These are phyloP conservation scores for Trypanosomatidae sp. DNA, from an alignment of 208 protist genomes.

Conservation along the genomic window DNA sequence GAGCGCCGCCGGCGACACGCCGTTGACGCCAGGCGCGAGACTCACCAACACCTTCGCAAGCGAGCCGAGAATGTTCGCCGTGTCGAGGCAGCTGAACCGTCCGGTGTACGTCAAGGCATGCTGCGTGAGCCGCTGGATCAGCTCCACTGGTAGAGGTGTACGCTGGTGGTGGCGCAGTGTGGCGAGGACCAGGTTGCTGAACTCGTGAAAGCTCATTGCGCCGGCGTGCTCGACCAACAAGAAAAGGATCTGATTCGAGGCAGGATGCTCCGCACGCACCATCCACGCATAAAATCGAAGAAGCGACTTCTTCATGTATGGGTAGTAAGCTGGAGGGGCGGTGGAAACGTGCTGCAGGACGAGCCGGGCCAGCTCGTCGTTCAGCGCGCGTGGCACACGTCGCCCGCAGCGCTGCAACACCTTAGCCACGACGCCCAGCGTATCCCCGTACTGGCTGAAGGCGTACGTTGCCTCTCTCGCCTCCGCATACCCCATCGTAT, in stretches of 20 bases:
- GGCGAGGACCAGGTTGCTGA: conserved; percentile 50
- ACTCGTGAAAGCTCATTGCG: conserved; percentile 44
- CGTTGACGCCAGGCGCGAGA: conserved; percentile 40
- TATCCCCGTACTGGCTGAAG: conserved; percentile 3
- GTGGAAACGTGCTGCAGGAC: conserved; percentile 38
- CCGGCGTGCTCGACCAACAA: conserved; percentile 62
- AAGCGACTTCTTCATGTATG: conserved; percentile 35
- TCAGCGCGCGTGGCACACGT: conserved; percentile 56
- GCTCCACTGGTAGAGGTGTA: conserved; percentile 43
- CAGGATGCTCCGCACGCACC: conserved; percentile 57
- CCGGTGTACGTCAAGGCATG: conserved; percentile 47
- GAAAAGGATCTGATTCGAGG: conserved; percentile 54
- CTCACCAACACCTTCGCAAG: conserved; percentile 53
- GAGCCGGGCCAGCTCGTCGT: conserved; percentile 49
- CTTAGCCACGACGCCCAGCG: conserved; percentile 64
- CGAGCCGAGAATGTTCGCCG: conserved; percentile 46
- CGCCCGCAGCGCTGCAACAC: conserved; percentile 68
- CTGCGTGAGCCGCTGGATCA: conserved; percentile 54
- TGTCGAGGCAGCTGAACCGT: conserved; percentile 42
- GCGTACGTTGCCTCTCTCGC: no score
- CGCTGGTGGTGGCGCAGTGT: conserved; percentile 67
- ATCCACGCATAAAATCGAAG: conserved; percentile 83
- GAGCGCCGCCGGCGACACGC: conserved; percentile 37
- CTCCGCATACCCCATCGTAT: no score
- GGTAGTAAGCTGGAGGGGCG: conserved; percentile 31